Evolutionary conservation across 2,329 filamentous ascomycete species (phyloP).

Genomic region (Neofusicoccum kwambonambiense): DNA sequence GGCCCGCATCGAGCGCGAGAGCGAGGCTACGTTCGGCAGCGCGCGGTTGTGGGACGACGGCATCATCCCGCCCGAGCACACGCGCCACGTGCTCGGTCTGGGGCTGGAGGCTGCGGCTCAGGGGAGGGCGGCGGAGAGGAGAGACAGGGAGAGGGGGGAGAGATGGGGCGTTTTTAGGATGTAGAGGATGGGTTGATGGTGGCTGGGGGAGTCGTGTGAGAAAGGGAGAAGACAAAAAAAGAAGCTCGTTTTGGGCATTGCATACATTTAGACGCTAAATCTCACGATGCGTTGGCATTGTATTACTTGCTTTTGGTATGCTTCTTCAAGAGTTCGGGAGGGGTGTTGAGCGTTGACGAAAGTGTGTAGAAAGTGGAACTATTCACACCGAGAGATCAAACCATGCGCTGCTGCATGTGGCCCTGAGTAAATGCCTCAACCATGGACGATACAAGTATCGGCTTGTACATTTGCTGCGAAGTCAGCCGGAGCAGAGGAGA

Average conservation of each 20-base stretch:
- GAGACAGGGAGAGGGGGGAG: constrained; percentile 31
- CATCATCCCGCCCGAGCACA: constrained; percentile 51
- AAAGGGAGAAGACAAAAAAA: not conserved
- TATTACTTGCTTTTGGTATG: too few species aligned
- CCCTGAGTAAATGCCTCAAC: too few species aligned
- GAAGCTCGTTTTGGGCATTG: not conserved
- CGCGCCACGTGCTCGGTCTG: constrained; percentile 49
- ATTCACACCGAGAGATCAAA: too few species aligned
- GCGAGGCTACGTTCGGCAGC: constrained; percentile 82
- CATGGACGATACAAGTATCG: too few species aligned
- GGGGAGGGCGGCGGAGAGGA: constrained; percentile 39
- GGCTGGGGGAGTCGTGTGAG: not conserved
- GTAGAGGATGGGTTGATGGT: constrained; percentile 20
- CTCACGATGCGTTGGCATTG: too few species aligned
- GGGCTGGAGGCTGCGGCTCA: constrained; percentile 45
- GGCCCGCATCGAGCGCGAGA: constrained; percentile 84
- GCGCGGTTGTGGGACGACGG: constrained; percentile 79
- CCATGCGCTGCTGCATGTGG: too few species aligned
- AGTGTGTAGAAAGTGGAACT: too few species aligned
- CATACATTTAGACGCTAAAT: too few species aligned
- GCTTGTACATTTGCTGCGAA: too few species aligned
- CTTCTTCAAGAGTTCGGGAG: too few species aligned
- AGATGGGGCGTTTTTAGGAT: constrained; percentile 43
- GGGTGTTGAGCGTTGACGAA: too few species aligned
- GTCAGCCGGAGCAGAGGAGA: too few species aligned